phyloP scores from a whole-genome alignment of 2,329 filamentous ascomycete genomes.

The Biscogniauxia mediterranea region DNA sequence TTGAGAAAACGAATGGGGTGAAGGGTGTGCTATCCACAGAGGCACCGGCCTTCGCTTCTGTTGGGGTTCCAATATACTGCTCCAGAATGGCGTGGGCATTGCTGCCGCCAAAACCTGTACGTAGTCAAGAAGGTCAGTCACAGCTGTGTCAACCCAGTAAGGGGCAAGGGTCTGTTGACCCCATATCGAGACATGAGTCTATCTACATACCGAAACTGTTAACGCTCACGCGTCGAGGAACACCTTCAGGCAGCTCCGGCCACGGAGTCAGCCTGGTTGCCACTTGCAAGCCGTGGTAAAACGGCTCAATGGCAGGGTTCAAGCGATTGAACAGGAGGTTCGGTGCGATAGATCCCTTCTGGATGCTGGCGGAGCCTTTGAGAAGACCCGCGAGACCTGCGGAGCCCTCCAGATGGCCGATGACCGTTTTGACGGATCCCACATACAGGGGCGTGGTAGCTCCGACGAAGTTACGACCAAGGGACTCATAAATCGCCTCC shows the following conservation, averaged over 20 bases:
- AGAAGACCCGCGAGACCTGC: conserved; percentile 30
- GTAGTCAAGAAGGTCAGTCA: not conserved
- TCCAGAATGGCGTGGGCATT: conserved; percentile 14
- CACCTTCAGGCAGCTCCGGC: conserved; percentile 12
- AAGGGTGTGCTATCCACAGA: not conserved
- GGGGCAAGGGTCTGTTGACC: not conserved
- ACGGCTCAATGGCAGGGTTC: conserved; percentile 29
- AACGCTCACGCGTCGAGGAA: conserved; percentile 15
- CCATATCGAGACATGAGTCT: not conserved
- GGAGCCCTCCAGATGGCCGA: conserved; percentile 30
- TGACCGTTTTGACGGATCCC: conserved; percentile 26
- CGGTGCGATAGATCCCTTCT: conserved; percentile 20
- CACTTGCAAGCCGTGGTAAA: conserved; percentile 19
- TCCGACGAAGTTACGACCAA: not conserved
- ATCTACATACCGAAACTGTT: conserved; percentile 9
- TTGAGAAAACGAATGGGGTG: conserved; percentile 19
- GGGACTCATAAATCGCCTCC: conserved; percentile 16
- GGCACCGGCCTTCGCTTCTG: not conserved
- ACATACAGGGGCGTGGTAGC: conserved; percentile 9
- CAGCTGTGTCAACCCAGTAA: too few species aligned
- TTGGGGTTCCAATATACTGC: not conserved
- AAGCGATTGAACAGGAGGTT: conserved; percentile 32
- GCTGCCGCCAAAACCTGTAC: conserved; percentile 9
- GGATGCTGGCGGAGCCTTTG: conserved; percentile 22
- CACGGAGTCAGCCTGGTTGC: conserved; percentile 10